These are phyloP conservation scores for Chamaenerion angustifolium DNA, from an alignment of 345 rosid genomes.

Conservation along the genomic window DNA sequence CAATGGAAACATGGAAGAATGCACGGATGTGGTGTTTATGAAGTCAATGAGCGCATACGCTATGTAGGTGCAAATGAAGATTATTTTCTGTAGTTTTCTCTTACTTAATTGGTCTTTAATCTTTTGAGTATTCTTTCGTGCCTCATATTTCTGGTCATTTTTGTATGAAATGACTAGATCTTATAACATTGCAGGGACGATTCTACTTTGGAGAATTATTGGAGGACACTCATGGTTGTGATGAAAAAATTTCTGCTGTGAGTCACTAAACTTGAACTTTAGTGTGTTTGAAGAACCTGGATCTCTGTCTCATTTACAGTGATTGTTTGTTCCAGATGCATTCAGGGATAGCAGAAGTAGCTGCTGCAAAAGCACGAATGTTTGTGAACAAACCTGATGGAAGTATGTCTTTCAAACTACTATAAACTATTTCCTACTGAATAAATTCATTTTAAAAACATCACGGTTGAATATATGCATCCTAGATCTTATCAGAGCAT, in stretches of 20 bases:
- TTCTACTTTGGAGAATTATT: constrained; percentile 78
- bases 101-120: not conserved
- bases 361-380: constrained; percentile 96
- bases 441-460: too few relatives aligned
- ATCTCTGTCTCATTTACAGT: constrained; percentile 10
- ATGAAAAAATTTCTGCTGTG: constrained; percentile 63
- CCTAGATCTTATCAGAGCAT: too few relatives aligned
- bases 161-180: not conserved
- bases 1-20: constrained; percentile 93
- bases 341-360: constrained; percentile 87
- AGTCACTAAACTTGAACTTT: constrained; percentile 8
- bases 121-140: too few relatives aligned
- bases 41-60: constrained; percentile 53
- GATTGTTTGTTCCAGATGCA: constrained; percentile 46
- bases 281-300: constrained; percentile 6
- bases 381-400: constrained; percentile 89
- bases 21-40: constrained; percentile 93
- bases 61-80: constrained; percentile 33
- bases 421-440: too few relatives aligned
- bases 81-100: too few relatives aligned
- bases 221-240: constrained; percentile 54
- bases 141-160: not conserved
- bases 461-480: too few relatives aligned
- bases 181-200: constrained; percentile 49
- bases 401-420: constrained; percentile 34